Evolutionary conservation across 345 rosid genomes (phyloP).

Genomic region (Eucalyptus guilfoylei): DNA sequence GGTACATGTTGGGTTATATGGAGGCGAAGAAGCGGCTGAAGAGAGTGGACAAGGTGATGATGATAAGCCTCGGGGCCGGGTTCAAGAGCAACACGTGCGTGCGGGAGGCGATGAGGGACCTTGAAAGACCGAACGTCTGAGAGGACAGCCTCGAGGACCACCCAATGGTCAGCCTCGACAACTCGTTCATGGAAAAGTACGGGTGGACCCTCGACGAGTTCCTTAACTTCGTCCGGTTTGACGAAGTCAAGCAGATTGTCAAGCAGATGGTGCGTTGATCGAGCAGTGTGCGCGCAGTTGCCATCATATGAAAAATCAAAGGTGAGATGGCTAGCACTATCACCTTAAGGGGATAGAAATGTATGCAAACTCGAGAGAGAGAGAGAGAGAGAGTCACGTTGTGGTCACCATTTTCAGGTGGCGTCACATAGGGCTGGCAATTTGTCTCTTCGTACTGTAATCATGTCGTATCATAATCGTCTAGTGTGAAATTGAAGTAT

Average conservation of each 20-base stretch:
- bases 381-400: too few species aligned
- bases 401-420: background rate
- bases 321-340: background rate
- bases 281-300: background rate
- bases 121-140: constrained; percentile 44
- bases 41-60: constrained; percentile 25
- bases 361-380: too few species aligned
- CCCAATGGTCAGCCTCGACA: constrained; percentile 6
- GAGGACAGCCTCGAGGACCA: constrained; percentile 20
- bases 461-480: background rate
- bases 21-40: constrained; percentile 48
- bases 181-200: constrained; percentile 22
- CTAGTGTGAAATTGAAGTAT: background rate
- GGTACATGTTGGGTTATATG: constrained; percentile 71
- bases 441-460: background rate
- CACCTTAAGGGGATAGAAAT: too few species aligned
- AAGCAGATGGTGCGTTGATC: background rate
- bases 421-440: background rate
- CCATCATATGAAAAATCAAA: background rate
- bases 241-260: background rate
- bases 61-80: constrained; percentile 62
- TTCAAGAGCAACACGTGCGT: constrained; percentile 49
- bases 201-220: constrained; percentile 20
- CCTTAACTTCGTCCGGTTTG: background rate
- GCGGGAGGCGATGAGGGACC: constrained; percentile 36